These are phyloP conservation scores for Trichoderma guizhouense DNA, from an alignment of 2,329 filamentous ascomycete genomes.

Conservation along the genomic window DNA sequence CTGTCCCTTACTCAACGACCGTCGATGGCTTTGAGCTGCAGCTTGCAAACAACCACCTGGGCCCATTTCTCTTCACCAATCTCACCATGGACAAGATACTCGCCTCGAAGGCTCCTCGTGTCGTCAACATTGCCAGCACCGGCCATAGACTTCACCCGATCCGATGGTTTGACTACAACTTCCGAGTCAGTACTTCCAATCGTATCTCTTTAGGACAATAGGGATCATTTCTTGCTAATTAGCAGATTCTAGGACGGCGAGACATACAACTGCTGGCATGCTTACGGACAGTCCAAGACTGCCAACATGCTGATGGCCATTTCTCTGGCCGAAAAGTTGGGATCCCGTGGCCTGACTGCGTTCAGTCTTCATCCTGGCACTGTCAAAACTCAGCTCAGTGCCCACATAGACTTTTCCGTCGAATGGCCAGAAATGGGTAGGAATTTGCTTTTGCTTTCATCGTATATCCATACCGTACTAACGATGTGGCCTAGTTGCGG, in stretches of 20 bases:
- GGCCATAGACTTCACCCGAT: conserved; percentile 42
- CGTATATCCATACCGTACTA: background rate
- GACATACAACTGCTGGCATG: conserved; percentile 2
- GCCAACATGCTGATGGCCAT: conserved; percentile 20
- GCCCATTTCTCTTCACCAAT: conserved; percentile 40
- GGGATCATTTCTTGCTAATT: background rate
- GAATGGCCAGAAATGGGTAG: background rate
- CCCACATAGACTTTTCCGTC: conserved; percentile 24
- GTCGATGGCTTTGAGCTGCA: conserved; percentile 38
- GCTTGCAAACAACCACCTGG: conserved; percentile 37
- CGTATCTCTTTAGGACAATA: no score
- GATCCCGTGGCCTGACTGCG: conserved; percentile 27
- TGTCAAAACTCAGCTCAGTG: conserved; percentile 26
- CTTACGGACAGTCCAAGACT: conserved; percentile 12
- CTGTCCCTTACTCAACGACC: conserved; percentile 29
- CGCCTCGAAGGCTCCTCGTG: conserved; percentile 25
- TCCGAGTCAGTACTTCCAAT: conserved; percentile 27
- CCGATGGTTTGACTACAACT: conserved; percentile 43
- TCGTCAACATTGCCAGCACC: conserved; percentile 41
- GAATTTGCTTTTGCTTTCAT: no score
- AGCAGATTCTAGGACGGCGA: background rate
- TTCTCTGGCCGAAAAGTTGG: conserved; percentile 33
- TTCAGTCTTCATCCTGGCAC: conserved; percentile 37
- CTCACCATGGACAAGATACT: conserved; percentile 33
- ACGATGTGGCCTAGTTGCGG: background rate